Percentiles rank a stretch among this genome's conserved stretches.
Evolutionary conservation across 805 yeast genomes (phyloP).

Genomic region (Sugiyamaella smithiae): DNA sequence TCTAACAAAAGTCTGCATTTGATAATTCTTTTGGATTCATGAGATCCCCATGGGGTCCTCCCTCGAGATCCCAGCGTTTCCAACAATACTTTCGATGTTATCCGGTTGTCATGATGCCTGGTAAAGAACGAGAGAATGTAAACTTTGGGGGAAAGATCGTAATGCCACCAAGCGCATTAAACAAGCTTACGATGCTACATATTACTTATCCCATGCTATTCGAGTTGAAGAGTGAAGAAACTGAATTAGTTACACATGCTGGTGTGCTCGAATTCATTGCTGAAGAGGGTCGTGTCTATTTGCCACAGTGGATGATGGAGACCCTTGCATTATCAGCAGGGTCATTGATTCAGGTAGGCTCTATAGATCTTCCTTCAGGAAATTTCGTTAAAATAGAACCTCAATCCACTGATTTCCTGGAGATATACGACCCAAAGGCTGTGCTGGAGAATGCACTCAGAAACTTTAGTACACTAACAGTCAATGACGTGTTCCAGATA

Average conservation of each 20-base stretch:
- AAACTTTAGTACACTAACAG: slow-evolving; percentile 82
- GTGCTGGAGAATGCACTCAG: slow-evolving; percentile 90
- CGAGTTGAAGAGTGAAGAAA: slow-evolving; percentile 66
- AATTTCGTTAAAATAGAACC: slow-evolving; percentile 91
- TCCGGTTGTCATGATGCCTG: slow-evolving; percentile 89
- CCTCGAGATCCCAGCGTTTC: slow-evolving; percentile 43
- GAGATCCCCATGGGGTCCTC: slow-evolving; percentile 1
- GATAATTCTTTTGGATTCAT: background rate
- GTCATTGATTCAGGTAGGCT: slow-evolving; percentile 63
- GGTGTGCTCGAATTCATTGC: slow-evolving; percentile 97
- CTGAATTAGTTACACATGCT: slow-evolving; percentile 64
- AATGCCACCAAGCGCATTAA: slow-evolving; percentile 88
- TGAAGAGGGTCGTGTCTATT: slow-evolving; percentile 91
- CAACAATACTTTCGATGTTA: slow-evolving; percentile 90
- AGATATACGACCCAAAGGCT: slow-evolving; percentile 93
- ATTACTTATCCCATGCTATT: slow-evolving; percentile 96
- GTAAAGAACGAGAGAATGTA: slow-evolving; percentile 58
- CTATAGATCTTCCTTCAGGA: slow-evolving; percentile 82
- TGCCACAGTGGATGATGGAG: slow-evolving; percentile 96
- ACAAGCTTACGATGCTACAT: slow-evolving; percentile 80
- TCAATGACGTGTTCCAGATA: slow-evolving; percentile 79
- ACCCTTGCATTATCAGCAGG: slow-evolving; percentile 75
- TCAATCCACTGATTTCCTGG: slow-evolving; percentile 88
- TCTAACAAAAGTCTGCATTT: too few relatives aligned
- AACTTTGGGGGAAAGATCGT: slow-evolving; percentile 96